Evolutionary conservation across 495 filamentous ascomycete species (phyloP).

Genomic region (Apodospora peruviana): DNA sequence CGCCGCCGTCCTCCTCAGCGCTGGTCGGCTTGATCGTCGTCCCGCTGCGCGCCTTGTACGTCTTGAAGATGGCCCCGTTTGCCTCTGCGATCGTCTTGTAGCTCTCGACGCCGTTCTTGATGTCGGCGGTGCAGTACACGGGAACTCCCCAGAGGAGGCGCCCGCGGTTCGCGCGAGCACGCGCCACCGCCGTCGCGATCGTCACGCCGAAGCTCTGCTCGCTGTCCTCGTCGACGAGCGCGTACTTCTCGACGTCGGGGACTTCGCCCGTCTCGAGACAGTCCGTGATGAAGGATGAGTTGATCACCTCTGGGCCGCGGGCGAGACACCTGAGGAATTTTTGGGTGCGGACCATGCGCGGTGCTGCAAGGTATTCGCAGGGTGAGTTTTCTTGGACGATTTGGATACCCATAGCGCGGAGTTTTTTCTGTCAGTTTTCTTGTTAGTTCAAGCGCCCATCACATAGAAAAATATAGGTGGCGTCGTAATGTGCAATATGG

Average conservation of each 20-base stretch:
- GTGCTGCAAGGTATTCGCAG: slow-evolving; percentile 84
- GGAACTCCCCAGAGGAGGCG: slow-evolving; percentile 64
- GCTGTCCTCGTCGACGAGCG: slow-evolving; percentile 61
- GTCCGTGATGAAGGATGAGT: slow-evolving; percentile 69
- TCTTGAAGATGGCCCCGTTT: slow-evolving; percentile 76
- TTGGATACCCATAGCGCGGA: slow-evolving; percentile 78
- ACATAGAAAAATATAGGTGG: not conserved
- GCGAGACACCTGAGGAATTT: slow-evolving; percentile 91
- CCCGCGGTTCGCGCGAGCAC: slow-evolving; percentile 70
- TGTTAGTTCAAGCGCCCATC: slow-evolving; percentile 4
- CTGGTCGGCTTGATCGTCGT: slow-evolving; percentile 51
- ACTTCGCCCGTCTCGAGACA: slow-evolving; percentile 56
- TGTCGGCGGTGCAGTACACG: slow-evolving; percentile 72
- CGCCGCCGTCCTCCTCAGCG: slow-evolving; percentile 52
- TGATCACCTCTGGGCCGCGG: slow-evolving; percentile 65
- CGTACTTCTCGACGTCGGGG: slow-evolving; percentile 54
- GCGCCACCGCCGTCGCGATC: slow-evolving; percentile 55
- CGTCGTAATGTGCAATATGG: not conserved
- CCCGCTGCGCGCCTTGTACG: slow-evolving; percentile 69
- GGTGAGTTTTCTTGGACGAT: slow-evolving; percentile 66
- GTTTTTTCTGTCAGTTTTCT: slow-evolving; percentile 54
- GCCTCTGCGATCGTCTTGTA: slow-evolving; percentile 78
- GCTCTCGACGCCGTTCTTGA: slow-evolving; percentile 75
- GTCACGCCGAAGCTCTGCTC: slow-evolving; percentile 66
- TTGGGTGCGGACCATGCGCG: slow-evolving; percentile 75